Percentiles rank a stretch among this genome's conserved stretches.
phyloP scores from a whole-genome alignment of 2,329 filamentous ascomycete species.

The Talaromyces sp. region DNA sequence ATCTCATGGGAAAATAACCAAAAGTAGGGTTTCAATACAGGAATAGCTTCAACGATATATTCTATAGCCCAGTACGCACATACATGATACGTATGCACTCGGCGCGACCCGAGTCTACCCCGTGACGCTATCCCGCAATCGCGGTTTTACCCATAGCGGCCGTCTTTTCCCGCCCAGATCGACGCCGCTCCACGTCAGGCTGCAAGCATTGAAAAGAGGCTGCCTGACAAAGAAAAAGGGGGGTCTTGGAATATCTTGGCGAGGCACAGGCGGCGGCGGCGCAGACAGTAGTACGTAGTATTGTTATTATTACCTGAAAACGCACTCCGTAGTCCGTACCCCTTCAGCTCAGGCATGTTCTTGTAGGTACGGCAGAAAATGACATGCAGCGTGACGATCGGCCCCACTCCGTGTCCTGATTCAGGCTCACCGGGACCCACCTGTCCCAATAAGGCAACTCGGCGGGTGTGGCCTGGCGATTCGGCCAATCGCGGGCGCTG shows the following conservation, averaged over 20 bases:
- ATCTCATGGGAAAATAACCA: background rate
- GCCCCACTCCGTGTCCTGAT: background rate
- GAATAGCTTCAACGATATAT: background rate
- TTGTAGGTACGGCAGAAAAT: background rate
- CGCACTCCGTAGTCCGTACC: background rate
- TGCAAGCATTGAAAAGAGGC: background rate
- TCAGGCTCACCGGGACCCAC: background rate
- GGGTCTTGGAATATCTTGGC: background rate
- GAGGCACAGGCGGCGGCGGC: background rate
- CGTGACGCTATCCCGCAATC: background rate
- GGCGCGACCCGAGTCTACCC: background rate
- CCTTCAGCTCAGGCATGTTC: background rate
- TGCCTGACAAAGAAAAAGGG: background rate
- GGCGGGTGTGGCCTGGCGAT: background rate
- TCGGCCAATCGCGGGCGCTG: background rate
- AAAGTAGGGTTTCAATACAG: background rate
- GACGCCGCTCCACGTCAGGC: background rate
- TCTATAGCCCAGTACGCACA: background rate
- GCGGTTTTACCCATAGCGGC: conserved; percentile 1
- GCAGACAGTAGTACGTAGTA: background rate
- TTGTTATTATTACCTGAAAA: no score
- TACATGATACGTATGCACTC: background rate
- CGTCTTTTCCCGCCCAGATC: background rate
- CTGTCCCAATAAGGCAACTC: background rate
- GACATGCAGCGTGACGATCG: background rate